Evolutionary conservation across 768 basidiomycete genomes (phyloP), one percentile per base, ranked within the genome.

Genomic region (Lactarius quietus): DNA sequence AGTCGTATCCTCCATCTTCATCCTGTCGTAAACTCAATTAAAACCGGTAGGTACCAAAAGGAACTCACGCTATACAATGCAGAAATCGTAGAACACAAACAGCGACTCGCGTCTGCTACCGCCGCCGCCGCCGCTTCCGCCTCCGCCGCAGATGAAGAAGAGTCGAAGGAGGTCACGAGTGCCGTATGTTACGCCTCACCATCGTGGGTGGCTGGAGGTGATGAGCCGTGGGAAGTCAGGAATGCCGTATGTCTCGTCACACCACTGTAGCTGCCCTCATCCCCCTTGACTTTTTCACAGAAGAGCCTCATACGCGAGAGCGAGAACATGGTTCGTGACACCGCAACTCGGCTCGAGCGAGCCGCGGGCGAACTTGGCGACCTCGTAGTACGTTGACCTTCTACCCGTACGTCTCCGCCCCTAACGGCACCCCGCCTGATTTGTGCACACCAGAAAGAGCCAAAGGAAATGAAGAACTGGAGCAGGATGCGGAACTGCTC

Each of bases 141-240:
- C n/a, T n/a, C n/a, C n/a, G 45, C 12, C 3, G 23, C 14, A 51
- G 26, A 14, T 51, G 83, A 76, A 57, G 75, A 78, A 15, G 83
- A 92, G 68, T 86, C 85, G 48, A 93, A 89, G 90, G 86, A 90
- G 62, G 77, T 89, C 73, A 90, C 84, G 75, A 92, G 87, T 75
- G 84, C 81, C 72, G 91, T 90, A 73, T 69, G 87, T 78, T 33
- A 14, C 2, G 56, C 69, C 58, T 51, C 26, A 33, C 4, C 3
- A 33, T 33, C 33, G 33, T 33, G 8, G 3, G 8, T 33, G 33
- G 45, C 12, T 3, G 48, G 26, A 51, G 26, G 14, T 23, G 75
- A 78, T 15, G 83, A 92, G 68, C 85, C 85, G 51, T 93, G 90
- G 90, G 86, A 90, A 62, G 77, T 89, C 73, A 90, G 84, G 75